Base-by-base conservation (phyloP, 225 moss, liverwort and hornwort species). In the Neckera pumila region DNA sequence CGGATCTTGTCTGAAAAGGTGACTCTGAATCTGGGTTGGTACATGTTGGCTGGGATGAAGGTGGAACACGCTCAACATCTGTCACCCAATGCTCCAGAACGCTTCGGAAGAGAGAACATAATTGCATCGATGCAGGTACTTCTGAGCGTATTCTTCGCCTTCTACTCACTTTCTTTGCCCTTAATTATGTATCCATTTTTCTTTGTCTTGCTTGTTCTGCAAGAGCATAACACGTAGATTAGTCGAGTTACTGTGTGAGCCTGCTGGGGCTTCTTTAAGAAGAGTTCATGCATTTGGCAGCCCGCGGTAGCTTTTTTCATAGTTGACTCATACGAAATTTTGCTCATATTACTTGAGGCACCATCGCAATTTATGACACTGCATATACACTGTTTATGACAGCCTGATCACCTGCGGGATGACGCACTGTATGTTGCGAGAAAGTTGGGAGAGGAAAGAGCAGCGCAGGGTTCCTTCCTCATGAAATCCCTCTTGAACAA, bases 11-110 rank as follows among this genome's bases (percentile, higher is more conserved):
- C 71, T 87, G 47, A 82, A 87, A 72, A 85, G 57, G 63, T 83
- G 69, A 25, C 69, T 70, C 33, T 90, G 84, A 84, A 59, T 85
- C 74, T 89, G 81, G 80, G n/a, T 79, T 91, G 93, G 74, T 89
- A 61, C 72, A 58, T 45, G 28, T 61, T 84, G 63, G 65, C 64
- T 87, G 89, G 89, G 87, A 74, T 86, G 85, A 92, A 96, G 95
- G 64, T 98, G 58, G 98, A 98, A 91, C 98, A 98, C 87, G 94
- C 96, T 86, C 98, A 98, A 79, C 98, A 98, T 86, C 82, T 98
- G 62, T 92, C 96, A 84, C 90, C 91, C n/a, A 92, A 90, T 82
- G 95, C 89, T 86, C 94, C 96, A 61, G 89, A 90, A 80, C 96
- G 95, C 63, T 94, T 96, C 67, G 95, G 88, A 83, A 90, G 91